A percentile compares a stretch with the other conserved stretches of the same genome.
These are phyloP conservation scores for Aspergillus quadrilineatus DNA, from an alignment of 2,329 filamentous ascomycete species.

Conservation along the genomic window DNA sequence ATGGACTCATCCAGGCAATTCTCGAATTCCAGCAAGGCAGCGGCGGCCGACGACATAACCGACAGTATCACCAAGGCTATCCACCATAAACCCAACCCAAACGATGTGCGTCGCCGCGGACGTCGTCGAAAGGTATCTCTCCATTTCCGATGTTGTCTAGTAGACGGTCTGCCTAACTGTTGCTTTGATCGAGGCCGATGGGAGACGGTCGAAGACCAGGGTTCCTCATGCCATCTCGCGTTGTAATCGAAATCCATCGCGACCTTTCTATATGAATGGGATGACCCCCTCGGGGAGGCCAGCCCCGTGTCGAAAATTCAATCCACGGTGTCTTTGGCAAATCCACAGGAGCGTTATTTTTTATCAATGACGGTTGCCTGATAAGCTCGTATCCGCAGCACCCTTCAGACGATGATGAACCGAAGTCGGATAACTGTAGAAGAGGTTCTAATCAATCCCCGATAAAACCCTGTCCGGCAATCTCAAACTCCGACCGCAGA, in stretches of 20 bases:
- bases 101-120: slow-evolving; percentile 11
- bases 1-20: slow-evolving; percentile 71
- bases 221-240: slow-evolving; percentile 21
- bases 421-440: not conserved
- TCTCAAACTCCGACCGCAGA: not conserved
- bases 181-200: slow-evolving; percentile 13
- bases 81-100: slow-evolving; percentile 16
- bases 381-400: slow-evolving; percentile 11
- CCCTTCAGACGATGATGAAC: slow-evolving; percentile 3
- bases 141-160: slow-evolving; percentile 21
- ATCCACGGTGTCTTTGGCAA: slow-evolving; percentile 38
- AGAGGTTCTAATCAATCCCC: not conserved
- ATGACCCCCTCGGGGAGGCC: slow-evolving; percentile 45
- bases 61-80: slow-evolving; percentile 24
- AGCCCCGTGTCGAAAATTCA: slow-evolving; percentile 36
- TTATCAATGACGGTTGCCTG: slow-evolving; percentile 10
- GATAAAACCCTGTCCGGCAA: not conserved
- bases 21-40: slow-evolving; percentile 72
- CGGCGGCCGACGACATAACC: slow-evolving; percentile 49
- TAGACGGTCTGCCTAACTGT: slow-evolving; percentile 8
- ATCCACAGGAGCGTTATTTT: slow-evolving; percentile 1
- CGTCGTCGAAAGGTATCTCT: slow-evolving; percentile 25
- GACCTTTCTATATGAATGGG: slow-evolving; percentile 30
- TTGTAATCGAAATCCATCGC: slow-evolving; percentile 33
- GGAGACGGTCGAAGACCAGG: slow-evolving; percentile 10